Percentiles rank a stretch among this genome's conserved stretches.
phyloP scores from a whole-genome alignment of 768 basidiomycete genomes.

The Boletellus emodensis region DNA sequence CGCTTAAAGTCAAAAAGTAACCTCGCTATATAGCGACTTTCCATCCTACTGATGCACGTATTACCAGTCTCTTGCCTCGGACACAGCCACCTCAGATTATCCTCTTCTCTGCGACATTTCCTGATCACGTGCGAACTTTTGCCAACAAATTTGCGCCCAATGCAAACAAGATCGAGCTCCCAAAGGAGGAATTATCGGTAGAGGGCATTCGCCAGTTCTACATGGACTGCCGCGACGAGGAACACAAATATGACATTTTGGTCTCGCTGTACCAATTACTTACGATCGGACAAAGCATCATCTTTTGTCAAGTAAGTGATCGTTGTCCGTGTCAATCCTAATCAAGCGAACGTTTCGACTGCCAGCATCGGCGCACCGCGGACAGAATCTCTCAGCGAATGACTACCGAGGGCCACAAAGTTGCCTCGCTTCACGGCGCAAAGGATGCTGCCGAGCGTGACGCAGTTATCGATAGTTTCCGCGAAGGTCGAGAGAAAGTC shows the following conservation, averaged over 20 bases:
- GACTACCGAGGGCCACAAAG: constrained; percentile 91
- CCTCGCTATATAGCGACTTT: constrained; percentile 17
- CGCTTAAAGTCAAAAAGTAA: constrained; percentile 89
- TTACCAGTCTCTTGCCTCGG: constrained; percentile 53
- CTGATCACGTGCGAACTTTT: constrained; percentile 87
- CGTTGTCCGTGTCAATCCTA: neutral
- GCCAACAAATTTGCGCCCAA: constrained; percentile 89
- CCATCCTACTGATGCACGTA: constrained; percentile 10
- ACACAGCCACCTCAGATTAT: constrained; percentile 71
- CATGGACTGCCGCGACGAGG: constrained; percentile 90
- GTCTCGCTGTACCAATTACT: constrained; percentile 85
- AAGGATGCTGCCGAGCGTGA: constrained; percentile 91
- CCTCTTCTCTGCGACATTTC: constrained; percentile 98
- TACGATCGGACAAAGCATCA: constrained; percentile 97
- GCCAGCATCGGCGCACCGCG: constrained; percentile 83
- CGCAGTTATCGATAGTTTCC: constrained; percentile 88
- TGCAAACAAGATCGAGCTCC: constrained; percentile 94
- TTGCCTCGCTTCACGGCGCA: constrained; percentile 92
- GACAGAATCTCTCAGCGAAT: constrained; percentile 90
- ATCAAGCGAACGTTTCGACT: neutral
- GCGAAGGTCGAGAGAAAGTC: constrained; percentile 94
- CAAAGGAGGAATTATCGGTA: constrained; percentile 90
- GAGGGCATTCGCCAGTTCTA: constrained; percentile 96
- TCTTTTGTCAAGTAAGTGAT: constrained; percentile 82
- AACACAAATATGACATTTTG: constrained; percentile 94